These are phyloP conservation scores for Lodderomyces oxycetoniae DNA, from an alignment of 1,139 yeast genomes.

Conservation along the genomic window DNA sequence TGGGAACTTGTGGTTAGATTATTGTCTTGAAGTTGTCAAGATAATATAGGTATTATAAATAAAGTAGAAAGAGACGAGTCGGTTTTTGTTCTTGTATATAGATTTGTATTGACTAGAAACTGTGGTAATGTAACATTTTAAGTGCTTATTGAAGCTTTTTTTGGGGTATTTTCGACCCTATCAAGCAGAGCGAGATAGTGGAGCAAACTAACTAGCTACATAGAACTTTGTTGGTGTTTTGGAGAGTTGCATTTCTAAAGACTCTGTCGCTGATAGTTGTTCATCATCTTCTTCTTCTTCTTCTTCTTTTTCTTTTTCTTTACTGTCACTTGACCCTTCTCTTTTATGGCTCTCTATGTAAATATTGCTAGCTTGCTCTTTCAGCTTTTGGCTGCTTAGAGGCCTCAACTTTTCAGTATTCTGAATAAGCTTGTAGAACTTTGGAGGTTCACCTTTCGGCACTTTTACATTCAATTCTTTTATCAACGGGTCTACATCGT, in stretches of 20 bases:
- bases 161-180: too few species aligned
- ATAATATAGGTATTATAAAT: too few species aligned
- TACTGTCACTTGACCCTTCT: too few species aligned
- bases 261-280: background rate
- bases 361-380: too few species aligned
- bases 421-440: constrained; percentile 36
- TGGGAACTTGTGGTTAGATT: constrained; percentile 90
- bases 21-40: constrained; percentile 40
- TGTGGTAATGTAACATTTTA: constrained; percentile 5
- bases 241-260: too few species aligned
- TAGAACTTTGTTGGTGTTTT: too few species aligned
- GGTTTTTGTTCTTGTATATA: constrained; percentile 7
- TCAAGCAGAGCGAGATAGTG: too few species aligned
- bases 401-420: constrained; percentile 18
- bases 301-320: background rate
- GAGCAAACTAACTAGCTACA: too few species aligned
- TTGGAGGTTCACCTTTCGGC: constrained; percentile 39
- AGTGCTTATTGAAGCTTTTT: too few species aligned
- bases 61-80: background rate
- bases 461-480: constrained; percentile 23
- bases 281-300: too few species aligned
- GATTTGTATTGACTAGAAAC: constrained; percentile 11
- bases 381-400: too few species aligned
- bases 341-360: too few species aligned
- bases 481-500: constrained; percentile 28